Base-by-base conservation (phyloP, 345 rosid genomes). In the Citrus medica region DNA sequence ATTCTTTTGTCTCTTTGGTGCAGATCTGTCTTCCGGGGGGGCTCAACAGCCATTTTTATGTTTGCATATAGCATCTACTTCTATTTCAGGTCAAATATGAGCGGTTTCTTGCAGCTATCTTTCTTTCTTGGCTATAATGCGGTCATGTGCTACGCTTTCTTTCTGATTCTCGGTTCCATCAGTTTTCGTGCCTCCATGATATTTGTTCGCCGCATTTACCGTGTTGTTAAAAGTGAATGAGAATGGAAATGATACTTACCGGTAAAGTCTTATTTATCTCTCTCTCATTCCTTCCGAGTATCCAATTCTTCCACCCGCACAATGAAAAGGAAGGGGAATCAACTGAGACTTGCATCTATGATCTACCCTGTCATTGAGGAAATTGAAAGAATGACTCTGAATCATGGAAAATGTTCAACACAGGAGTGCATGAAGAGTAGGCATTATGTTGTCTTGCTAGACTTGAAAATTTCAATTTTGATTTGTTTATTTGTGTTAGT, bases 1-100 rank as follows among this genome's bases (percentile, higher is more conserved):
- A 5, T 60, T 48, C 48, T 42, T 76, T 55, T 22, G 55, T 35
- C 74, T 38, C 69, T 80, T 65, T 78, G 66, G 67, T 86, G 90
- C 92, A 93, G 98, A 78, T 90, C 97, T 28, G 68, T 91, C 62
- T 71, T 78, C 61, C 83, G 93, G 12, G 97, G 98, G 55, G 98
- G 97, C 21, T 89, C 87, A 3, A 74, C 88, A 0, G 90, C 93
- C 58, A 79, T 93, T 25, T 92, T 89, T 75, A 92, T 95, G 98
- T 93, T 89, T 73, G 84, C 83, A 22, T 93, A 93, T 81, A 79
- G 88, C 83, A 69, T 90, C 77, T 87, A 83, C 85, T 91, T 90
- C 90, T 92, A 89, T 77, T 33, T 87, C 8, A 84, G 87, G 78
- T 90, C 97, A 73, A 83, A 78, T 22, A 93, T 92, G 97, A 92